These are phyloP conservation scores for Tuber brumale DNA, from an alignment of 495 filamentous ascomycete species.

Conservation along the genomic window DNA sequence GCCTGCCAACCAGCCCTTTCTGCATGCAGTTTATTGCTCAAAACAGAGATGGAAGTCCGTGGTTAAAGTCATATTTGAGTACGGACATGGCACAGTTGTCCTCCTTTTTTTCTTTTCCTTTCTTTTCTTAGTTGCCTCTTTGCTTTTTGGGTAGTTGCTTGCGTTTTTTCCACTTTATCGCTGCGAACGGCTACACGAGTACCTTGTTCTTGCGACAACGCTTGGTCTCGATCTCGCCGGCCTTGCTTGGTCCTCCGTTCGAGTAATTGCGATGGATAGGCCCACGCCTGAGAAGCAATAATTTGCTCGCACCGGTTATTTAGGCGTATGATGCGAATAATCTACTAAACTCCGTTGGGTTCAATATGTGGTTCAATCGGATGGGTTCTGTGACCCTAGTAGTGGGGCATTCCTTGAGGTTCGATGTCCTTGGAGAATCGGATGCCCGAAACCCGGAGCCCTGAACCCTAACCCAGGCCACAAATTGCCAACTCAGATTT, in stretches of 20 bases:
- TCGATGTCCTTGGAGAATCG: not conserved
- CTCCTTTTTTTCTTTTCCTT: not conserved
- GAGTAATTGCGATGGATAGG: not conserved
- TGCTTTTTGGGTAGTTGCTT: not conserved
- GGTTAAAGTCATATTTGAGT: not conserved
- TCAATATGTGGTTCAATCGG: not conserved
- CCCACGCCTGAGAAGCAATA: not conserved
- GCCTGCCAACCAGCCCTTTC: not conserved
- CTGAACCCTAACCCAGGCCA: not conserved
- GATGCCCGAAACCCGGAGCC: not conserved
- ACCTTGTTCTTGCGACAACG: not conserved
- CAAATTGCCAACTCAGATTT: not conserved
- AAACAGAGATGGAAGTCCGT: constrained; percentile 4
- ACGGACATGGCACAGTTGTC: not conserved
- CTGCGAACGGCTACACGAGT: not conserved
- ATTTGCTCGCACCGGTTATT: not conserved
- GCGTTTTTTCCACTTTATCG: constrained; percentile 1
- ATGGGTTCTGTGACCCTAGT: not conserved
- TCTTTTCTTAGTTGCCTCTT: not conserved
- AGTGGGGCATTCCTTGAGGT: not conserved
- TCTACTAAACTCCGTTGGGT: not conserved
- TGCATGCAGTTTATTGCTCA: not conserved
- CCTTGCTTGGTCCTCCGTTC: not conserved
- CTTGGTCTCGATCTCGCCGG: not conserved
- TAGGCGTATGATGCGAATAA: not conserved